Conservation (phyloP, 208 protist genomes). For the Trypanosoma avium region DNA sequence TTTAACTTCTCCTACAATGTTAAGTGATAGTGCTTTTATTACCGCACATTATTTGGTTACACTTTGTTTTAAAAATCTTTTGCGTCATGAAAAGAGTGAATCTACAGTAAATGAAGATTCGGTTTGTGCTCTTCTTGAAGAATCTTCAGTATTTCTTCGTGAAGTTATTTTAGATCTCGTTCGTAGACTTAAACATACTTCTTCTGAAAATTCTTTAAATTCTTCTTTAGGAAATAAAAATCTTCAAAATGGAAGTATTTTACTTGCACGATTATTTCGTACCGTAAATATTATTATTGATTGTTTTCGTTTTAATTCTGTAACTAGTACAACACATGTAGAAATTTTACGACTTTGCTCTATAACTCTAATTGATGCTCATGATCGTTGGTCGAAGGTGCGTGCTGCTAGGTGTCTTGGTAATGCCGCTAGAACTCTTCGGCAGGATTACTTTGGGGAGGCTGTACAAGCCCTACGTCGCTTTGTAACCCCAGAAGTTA, state of each 20-base stretch:
- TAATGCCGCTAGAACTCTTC: constrained; percentile 51
- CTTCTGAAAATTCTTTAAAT: neutral
- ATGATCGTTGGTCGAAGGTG: constrained; percentile 66
- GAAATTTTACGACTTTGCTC: constrained; percentile 78
- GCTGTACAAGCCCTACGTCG: constrained; percentile 31
- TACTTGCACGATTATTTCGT: constrained; percentile 73
- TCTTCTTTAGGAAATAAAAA: neutral
- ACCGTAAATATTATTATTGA: constrained; percentile 68
- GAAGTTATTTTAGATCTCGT: constrained; percentile 42
- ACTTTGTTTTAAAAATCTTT: constrained; percentile 66
- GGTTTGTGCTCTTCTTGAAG: constrained; percentile 65
- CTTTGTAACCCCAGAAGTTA: constrained; percentile 33
- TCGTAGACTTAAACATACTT: constrained; percentile 12
- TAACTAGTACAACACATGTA: constrained; percentile 61
- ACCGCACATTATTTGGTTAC: constrained; percentile 75
- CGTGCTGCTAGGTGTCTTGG: constrained; percentile 66
- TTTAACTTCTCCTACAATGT: constrained; percentile 46
- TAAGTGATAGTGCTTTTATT: constrained; percentile 70
- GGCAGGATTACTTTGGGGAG: constrained; percentile 51
- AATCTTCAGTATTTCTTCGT: constrained; percentile 63
- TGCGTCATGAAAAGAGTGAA: constrained; percentile 20
- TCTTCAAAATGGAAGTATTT: constrained; percentile 12
- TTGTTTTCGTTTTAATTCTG: constrained; percentile 75
- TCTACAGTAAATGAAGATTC: constrained; percentile 48
- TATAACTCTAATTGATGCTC: constrained; percentile 45